phyloP scores from a whole-genome alignment of 306 rosid species.

The Ammopiptanthus mongolicus region DNA sequence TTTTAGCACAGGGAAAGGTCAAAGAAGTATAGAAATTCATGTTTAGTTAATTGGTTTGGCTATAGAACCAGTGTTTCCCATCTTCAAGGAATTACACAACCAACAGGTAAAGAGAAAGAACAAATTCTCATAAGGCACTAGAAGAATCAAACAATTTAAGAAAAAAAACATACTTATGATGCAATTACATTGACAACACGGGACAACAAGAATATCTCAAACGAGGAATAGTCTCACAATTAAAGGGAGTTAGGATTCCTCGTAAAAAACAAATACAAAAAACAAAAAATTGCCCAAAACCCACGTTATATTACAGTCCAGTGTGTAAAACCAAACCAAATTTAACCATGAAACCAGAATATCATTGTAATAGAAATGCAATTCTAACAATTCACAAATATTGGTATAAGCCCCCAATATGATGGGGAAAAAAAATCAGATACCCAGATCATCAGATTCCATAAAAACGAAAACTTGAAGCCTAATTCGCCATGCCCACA shows the following conservation, averaged over 20 bases:
- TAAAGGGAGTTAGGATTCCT: not conserved
- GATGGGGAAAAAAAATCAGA: not conserved
- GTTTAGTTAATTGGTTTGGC: not conserved
- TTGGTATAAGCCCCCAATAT: not conserved
- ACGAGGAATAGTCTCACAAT: too few species aligned
- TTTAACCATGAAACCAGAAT: not conserved
- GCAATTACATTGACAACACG: not conserved
- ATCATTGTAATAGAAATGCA: not conserved
- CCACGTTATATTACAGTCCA: not conserved
- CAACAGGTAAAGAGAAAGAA: not conserved
- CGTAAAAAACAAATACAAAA: not conserved
- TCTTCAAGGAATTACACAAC: not conserved
- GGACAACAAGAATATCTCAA: too few species aligned
- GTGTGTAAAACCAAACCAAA: not conserved
- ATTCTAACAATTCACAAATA: slow-evolving; percentile 5
- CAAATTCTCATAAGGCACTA: not conserved
- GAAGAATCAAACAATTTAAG: not conserved
- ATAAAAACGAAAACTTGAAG: not conserved
- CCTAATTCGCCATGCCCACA: not conserved
- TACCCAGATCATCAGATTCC: slow-evolving; percentile 1
- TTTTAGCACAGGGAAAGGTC: not conserved
- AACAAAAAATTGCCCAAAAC: not conserved
- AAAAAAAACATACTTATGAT: not conserved
- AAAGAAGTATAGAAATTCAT: not conserved
- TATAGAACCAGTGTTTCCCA: not conserved